Percentiles rank a stretch among this genome's conserved stretches.
These are phyloP conservation scores for Ulota crispa DNA, from an alignment of 225 moss, liverwort and hornwort genomes.

Conservation along the genomic window DNA sequence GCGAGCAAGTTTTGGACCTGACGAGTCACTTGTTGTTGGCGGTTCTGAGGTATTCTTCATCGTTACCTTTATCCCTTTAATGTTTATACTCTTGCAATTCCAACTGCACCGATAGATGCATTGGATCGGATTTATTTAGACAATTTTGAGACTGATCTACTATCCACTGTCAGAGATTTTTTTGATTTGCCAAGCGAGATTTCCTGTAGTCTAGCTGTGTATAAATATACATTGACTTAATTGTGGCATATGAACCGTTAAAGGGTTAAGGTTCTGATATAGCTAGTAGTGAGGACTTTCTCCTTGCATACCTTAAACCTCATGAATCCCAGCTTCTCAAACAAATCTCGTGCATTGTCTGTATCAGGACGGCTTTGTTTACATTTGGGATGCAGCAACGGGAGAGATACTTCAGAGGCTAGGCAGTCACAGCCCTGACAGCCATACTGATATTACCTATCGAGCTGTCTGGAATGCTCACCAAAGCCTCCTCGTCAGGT, in stretches of 20 bases:
- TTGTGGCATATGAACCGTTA: too few relatives aligned
- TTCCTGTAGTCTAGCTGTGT: too few relatives aligned
- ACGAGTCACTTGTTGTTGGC: conserved; percentile 87
- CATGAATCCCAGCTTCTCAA: neutral
- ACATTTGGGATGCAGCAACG: conserved; percentile 90
- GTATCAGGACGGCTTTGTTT: conserved; percentile 74
- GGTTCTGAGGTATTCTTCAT: conserved; percentile 73
- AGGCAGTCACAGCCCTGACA: conserved; percentile 63
- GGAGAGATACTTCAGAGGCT: conserved; percentile 84
- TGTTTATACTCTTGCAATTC: too few relatives aligned
- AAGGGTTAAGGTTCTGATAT: neutral
- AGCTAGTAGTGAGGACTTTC: conserved; percentile 4
- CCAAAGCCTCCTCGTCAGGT: conserved; percentile 72
- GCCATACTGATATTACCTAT: conserved; percentile 81
- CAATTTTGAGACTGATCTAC: too few relatives aligned
- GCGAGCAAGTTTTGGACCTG: conserved; percentile 86
- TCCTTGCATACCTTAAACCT: neutral
- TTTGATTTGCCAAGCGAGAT: too few relatives aligned
- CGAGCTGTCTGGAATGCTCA: conserved; percentile 92
- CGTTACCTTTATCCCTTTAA: neutral
- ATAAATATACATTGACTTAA: too few relatives aligned
- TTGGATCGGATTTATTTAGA: too few relatives aligned
- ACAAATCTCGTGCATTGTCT: neutral
- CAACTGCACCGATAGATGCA: too few relatives aligned
- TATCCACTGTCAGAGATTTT: too few relatives aligned